These are phyloP conservation scores for Osmanthus fragrans DNA, from an alignment of 257 asterid species.

Conservation along the genomic window DNA sequence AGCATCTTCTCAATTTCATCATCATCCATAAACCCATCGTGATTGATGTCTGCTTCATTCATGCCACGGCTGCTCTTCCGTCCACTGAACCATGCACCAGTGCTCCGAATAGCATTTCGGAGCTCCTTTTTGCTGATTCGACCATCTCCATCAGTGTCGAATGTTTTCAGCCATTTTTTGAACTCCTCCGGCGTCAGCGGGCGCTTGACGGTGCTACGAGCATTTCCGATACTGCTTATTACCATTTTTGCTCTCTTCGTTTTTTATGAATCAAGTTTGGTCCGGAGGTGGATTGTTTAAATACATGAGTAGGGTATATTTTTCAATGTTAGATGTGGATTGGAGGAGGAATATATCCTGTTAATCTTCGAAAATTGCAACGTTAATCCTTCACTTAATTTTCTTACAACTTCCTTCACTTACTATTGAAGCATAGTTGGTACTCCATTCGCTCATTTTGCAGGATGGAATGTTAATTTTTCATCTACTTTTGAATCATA, in stretches of 20 bases:
- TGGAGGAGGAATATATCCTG: conserved; percentile 3
- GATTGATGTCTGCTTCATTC: conserved; percentile 29
- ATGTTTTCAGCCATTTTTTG: conserved; percentile 41
- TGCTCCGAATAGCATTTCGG: conserved; percentile 40
- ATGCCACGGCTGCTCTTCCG: conserved; percentile 43
- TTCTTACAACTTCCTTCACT: no score
- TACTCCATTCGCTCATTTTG: background rate
- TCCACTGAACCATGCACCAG: conserved; percentile 36
- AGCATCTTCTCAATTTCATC: conserved; percentile 40
- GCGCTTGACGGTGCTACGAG: conserved; percentile 24
- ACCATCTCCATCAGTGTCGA: conserved; percentile 39
- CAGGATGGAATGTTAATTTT: background rate
- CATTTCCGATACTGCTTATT: conserved; percentile 30
- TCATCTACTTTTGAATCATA: background rate
- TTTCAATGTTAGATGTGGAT: no score
- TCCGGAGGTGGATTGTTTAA: background rate
- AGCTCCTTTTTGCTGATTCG: conserved; percentile 47
- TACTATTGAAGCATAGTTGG: no score
- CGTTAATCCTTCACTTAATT: no score
- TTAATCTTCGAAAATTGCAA: background rate
- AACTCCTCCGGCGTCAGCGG: conserved; percentile 49
- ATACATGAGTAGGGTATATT: background rate
- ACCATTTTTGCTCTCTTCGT: conserved; percentile 32
- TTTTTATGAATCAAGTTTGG: conserved; percentile 21
- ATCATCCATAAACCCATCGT: conserved; percentile 37